These are phyloP conservation scores for Begonia loranthoides DNA, from an alignment of 306 rosid species.

Conservation along the genomic window DNA sequence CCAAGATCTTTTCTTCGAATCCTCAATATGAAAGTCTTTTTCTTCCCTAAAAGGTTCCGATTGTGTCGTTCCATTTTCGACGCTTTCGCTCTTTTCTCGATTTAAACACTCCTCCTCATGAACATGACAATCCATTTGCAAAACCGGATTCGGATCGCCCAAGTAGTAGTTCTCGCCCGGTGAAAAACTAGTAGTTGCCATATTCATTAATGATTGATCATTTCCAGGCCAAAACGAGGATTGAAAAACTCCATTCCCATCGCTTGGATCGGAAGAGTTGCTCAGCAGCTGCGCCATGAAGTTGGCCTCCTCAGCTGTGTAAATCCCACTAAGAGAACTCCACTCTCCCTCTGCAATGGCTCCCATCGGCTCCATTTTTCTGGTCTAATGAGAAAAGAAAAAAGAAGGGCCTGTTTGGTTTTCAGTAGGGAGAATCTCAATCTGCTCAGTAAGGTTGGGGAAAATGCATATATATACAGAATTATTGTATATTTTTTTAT, in stretches of 20 bases:
- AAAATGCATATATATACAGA: not conserved
- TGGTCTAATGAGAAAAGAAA: not conserved
- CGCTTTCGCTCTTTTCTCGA: constrained; percentile 22
- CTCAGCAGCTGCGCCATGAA: constrained; percentile 47
- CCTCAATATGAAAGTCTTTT: constrained; percentile 9
- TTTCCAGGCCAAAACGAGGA: constrained; percentile 36
- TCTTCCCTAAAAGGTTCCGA: constrained; percentile 22
- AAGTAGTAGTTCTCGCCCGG: constrained; percentile 4
- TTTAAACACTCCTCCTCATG: constrained; percentile 22
- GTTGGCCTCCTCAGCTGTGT: constrained; percentile 43
- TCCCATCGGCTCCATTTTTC: constrained; percentile 37
- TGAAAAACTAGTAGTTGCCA: constrained; percentile 1
- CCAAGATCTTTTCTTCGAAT: constrained; percentile 42
- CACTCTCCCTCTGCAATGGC: constrained; percentile 39
- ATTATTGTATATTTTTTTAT: no score
- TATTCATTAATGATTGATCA: constrained; percentile 12
- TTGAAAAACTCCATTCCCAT: constrained; percentile 24
- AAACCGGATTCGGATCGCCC: constrained; percentile 15
- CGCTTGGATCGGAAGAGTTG: constrained; percentile 14
- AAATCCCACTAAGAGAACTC: constrained; percentile 44
- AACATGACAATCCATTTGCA: constrained; percentile 20
- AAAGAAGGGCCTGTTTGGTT: not conserved
- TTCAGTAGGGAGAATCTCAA: not conserved
- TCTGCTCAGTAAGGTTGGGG: not conserved
- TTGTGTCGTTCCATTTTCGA: constrained; percentile 7